A percentile compares a stretch with the other conserved stretches of the same genome.
phyloP scores from a whole-genome alignment of 495 filamentous ascomycete genomes.

The Xylaria grammica region DNA sequence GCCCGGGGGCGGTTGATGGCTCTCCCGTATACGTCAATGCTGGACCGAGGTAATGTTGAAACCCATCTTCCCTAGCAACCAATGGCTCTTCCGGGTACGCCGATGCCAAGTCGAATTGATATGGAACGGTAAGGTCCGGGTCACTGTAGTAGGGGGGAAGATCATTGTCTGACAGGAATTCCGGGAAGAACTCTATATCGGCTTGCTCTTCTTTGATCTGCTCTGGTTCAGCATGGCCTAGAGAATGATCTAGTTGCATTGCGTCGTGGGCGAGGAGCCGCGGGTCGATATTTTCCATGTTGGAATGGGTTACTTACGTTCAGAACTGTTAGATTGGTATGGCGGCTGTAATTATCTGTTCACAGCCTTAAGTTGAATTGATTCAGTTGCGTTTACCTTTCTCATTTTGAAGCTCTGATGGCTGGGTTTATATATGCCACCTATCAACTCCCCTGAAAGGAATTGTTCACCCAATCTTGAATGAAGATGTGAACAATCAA shows the following conservation, averaged over 20 bases:
- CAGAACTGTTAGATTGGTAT: neutral
- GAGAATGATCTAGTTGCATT: neutral
- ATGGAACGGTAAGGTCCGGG: too few relatives aligned
- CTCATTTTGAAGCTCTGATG: neutral
- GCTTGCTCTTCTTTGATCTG: neutral
- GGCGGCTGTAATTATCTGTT: neutral
- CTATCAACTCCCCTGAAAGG: neutral
- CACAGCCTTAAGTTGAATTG: neutral
- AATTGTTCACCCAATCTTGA: neutral
- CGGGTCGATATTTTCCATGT: slow-evolving; percentile 3
- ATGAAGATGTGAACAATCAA: too few relatives aligned
- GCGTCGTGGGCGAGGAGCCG: neutral
- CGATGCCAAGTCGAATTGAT: too few relatives aligned
- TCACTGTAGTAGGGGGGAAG: too few relatives aligned
- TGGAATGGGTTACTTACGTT: neutral
- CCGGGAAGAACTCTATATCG: neutral
- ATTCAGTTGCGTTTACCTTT: neutral
- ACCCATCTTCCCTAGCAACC: too few relatives aligned
- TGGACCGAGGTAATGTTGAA: too few relatives aligned
- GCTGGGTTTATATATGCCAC: neutral
- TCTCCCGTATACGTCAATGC: too few relatives aligned
- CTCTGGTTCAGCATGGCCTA: too few relatives aligned
- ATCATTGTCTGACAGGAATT: too few relatives aligned
- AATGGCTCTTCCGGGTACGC: too few relatives aligned
- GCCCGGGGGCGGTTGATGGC: too few relatives aligned